These are phyloP conservation scores for Peronospora belbahrii DNA, from an alignment of 352 stramenopile genomes.

Conservation along the genomic window DNA sequence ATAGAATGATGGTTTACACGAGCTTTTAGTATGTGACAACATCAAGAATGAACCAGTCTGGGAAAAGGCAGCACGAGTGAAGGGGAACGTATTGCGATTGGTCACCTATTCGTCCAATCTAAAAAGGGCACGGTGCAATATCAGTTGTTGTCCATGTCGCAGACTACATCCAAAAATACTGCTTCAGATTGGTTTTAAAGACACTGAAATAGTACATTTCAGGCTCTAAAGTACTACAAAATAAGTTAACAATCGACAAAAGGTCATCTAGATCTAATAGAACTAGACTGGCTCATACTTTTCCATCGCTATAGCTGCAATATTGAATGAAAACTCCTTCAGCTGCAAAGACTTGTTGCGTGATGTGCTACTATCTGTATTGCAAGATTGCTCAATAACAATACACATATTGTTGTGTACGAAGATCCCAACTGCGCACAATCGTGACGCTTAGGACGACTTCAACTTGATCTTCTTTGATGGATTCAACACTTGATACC, in stretches of 20 bases:
- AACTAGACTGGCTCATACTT: neutral
- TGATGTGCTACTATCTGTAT: neutral
- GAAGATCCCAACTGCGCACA: neutral
- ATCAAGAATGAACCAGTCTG: conserved; percentile 9
- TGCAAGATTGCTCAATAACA: neutral
- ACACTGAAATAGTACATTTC: neutral
- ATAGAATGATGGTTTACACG: conserved; percentile 19
- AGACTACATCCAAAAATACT: neutral
- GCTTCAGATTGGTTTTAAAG: neutral
- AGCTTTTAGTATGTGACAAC: conserved; percentile 1
- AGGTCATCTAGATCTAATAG: no score
- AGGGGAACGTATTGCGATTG: conserved; percentile 3
- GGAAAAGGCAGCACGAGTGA: conserved; percentile 14
- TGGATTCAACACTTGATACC: neutral
- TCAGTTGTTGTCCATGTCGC: conserved; percentile 21
- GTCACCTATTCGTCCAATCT: conserved; percentile 12
- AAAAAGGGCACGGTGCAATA: conserved; percentile 1
- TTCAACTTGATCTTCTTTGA: neutral
- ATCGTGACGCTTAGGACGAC: neutral
- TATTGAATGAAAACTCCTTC: neutral
- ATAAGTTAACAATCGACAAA: no score
- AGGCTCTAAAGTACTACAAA: no score
- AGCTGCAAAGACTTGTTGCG: neutral
- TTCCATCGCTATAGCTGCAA: no score
- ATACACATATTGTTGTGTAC: neutral